A percentile compares a stretch with the other conserved stretches of the same genome.
Evolutionary conservation across 306 rosid genomes (phyloP).

Genomic region (Potentilla sterilis): DNA sequence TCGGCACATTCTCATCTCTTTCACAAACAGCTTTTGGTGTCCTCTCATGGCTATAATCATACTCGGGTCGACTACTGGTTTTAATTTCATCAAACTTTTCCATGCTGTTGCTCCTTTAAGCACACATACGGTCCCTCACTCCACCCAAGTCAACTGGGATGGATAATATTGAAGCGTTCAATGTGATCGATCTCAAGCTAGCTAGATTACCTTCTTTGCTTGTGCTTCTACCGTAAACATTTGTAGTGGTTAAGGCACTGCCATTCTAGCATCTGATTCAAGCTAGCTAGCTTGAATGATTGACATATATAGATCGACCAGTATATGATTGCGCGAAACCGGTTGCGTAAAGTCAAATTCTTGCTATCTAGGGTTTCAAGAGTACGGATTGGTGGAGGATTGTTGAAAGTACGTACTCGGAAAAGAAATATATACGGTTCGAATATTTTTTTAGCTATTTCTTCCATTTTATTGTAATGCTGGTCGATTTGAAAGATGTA

Average conservation of each 20-base stretch:
- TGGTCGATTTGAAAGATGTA: not conserved
- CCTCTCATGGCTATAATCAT: constrained; percentile 31
- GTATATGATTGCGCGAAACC: not conserved
- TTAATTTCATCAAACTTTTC: not conserved
- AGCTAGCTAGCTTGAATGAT: not conserved
- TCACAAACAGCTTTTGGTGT: constrained; percentile 12
- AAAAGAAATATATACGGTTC: not conserved
- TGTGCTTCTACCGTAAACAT: constrained; percentile 1
- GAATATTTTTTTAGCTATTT: not conserved
- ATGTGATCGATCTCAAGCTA: not conserved
- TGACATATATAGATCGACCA: not conserved
- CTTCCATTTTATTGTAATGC: not conserved
- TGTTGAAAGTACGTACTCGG: not conserved
- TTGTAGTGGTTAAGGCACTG: constrained; percentile 12
- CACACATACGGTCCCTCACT: not conserved
- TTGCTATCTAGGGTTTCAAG: not conserved
- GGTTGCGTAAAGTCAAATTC: not conserved
- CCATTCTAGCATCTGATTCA: constrained; percentile 23
- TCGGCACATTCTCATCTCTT: constrained; percentile 12
- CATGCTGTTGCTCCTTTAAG: not conserved
- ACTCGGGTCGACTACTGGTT: constrained; percentile 21
- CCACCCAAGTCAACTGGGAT: constrained; percentile 7
- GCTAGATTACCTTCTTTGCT: not conserved
- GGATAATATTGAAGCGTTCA: not conserved
- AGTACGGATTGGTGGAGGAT: not conserved